These are phyloP conservation scores for Dissophora globulifera DNA, from an alignment of 192 early-diverging fungal genomes.

Conservation along the genomic window DNA sequence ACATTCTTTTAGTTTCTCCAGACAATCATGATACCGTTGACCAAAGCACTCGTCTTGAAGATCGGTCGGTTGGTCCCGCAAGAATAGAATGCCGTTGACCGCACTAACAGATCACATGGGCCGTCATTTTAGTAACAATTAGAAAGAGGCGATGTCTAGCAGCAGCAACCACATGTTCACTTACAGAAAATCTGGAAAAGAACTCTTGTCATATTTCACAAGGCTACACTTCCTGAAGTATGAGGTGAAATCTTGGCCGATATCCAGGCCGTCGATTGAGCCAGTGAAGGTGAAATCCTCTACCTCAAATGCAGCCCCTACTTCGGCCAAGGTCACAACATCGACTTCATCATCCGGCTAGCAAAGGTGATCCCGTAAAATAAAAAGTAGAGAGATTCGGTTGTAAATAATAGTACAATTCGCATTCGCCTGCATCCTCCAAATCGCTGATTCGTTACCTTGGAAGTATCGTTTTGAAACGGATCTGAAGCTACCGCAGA, in stretches of 20 bases:
- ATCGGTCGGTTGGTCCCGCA: not conserved
- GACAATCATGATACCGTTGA: not conserved
- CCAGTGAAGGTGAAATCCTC: not conserved
- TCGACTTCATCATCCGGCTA: not conserved
- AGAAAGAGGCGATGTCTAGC: too few relatives aligned
- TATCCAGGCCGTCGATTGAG: not conserved
- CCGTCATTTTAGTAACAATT: too few relatives aligned
- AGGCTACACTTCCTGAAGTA: not conserved
- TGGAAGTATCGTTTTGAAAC: too few relatives aligned
- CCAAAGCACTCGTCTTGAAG: not conserved
- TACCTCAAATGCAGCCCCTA: not conserved
- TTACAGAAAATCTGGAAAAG: not conserved
- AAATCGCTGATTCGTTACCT: too few relatives aligned
- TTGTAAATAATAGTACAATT: too few relatives aligned
- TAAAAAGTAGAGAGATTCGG: too few relatives aligned
- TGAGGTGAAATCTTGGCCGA: not conserved
- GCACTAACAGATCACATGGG: not conserved
- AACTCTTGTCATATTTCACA: not conserved
- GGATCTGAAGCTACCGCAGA: too few relatives aligned
- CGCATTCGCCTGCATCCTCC: too few relatives aligned
- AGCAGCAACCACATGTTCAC: not conserved
- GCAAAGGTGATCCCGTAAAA: too few relatives aligned
- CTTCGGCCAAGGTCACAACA: not conserved
- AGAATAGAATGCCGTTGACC: not conserved
- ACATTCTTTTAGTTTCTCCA: not conserved